Base-by-base conservation (phyloP, 1,284 basidiomycete genomes). In the Ceratobasidium sp. region DNA sequence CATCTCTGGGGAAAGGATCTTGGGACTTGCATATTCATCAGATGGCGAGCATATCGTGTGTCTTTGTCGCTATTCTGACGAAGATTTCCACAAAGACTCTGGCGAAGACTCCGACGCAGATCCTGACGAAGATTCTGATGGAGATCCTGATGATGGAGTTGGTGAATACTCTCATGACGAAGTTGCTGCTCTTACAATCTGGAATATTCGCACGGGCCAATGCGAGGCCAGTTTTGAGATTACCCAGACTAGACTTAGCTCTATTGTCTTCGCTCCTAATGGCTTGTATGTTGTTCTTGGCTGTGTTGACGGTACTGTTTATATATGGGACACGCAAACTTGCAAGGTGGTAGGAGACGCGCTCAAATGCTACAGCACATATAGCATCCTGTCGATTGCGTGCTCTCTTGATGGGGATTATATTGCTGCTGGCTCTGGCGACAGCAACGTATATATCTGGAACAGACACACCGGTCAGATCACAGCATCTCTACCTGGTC, bases 261-360 rank as follows among this genome's bases (percentile, higher is more conserved):
- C 68, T 57, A n/a, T 71, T 42, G 23, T 50, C 1, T 71, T 59
- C 38, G 57, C 68, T 56, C 52, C 50, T 15, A 28, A 71, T 57
- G 50, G 68, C 28, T 6, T 38, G 12, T 17, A 50, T 33, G 17
- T 50, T 6, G 26, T 28, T 48, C 9, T 44, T 15, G 13, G 59
- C 59, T 20, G 13, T 17, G 26, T 1, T 46, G 44, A 66, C 44
- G 9, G 20, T 33, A 15, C 42, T 4, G 15, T 48, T 17, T n/a
- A 23, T n/a, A 17, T 66, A 26, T 66, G 64, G 64, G 42, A 50
- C 20, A 15, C 52, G 7, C 7, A 33, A 12, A 59, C 23, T 17
- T 10, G 33, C 4, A 15, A 13, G 6, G 13, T 62, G 59, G 26
- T 42, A 3, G 28, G 23, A 13, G 15, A 33, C 28, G 7, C 57